These are phyloP conservation scores for Fraxinus ornus DNA, from an alignment of 305 asterid genomes.

Conservation along the genomic window DNA sequence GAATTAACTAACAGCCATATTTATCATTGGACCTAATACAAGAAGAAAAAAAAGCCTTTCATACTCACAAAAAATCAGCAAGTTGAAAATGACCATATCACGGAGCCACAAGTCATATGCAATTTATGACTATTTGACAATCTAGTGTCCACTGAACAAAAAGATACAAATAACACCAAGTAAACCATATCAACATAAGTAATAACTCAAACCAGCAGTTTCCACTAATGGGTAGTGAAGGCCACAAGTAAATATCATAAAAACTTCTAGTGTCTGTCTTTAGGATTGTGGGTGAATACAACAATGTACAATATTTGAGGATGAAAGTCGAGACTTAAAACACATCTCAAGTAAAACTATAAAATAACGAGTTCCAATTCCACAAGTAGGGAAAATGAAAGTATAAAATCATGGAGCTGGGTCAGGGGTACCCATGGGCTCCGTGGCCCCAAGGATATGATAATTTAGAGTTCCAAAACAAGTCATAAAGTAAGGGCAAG, in stretches of 20 bases:
- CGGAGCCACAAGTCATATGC: background rate
- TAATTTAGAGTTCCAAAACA: background rate
- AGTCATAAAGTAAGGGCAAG: background rate
- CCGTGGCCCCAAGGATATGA: background rate
- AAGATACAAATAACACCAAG: background rate
- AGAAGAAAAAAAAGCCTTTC: background rate
- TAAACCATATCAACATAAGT: background rate
- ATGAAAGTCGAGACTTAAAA: background rate
- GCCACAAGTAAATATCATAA: background rate
- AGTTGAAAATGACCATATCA: constrained; percentile 5
- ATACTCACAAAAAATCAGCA: background rate
- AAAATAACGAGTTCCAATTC: background rate
- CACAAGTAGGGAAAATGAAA: background rate
- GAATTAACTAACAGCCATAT: background rate
- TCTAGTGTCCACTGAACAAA: background rate
- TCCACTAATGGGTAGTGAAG: background rate
- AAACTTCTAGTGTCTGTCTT: background rate
- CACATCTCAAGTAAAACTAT: background rate
- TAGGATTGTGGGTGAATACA: background rate
- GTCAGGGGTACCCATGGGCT: background rate
- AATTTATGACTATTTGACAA: background rate
- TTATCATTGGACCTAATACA: background rate
- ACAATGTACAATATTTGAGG: background rate
- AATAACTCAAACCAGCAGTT: background rate
- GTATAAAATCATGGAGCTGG: background rate